Evolutionary conservation across 176 grass and related monocot genomes (phyloP), one percentile per base, ranked within the genome.

Genomic region (Leersia perrieri): DNA sequence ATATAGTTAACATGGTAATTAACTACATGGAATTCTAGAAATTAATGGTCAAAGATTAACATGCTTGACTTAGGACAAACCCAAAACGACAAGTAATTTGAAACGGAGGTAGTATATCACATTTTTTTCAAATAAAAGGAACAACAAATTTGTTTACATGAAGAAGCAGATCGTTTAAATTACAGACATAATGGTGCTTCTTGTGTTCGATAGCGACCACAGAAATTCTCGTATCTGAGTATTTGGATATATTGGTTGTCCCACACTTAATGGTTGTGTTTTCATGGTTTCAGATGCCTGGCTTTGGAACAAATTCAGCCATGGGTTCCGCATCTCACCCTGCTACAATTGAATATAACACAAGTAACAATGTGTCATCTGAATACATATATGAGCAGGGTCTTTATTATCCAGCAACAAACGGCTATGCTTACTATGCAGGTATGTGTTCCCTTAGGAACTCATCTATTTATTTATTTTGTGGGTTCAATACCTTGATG

Each of bases 251-350:
- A 40, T 44, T 32, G 20, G 12, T 44, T 27, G 57, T 45, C 28
- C 57, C 47, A 16, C n/a, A 35, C 76, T 45, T 71, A 75, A 57
- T 67, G 25, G 42, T 9, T 0, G 1, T 66, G 42, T 84, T 80
- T 82, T 39, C 38, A 27, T 86, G 33, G 66, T 86, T 88, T 81
- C 82, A 94, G 92, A 94, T 94, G 71, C 70, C 85, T 86, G 88
- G 78, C 65, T 73, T 77, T 77, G 78, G 78, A 71, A 70, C 72
- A 70, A 72, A 72, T 42, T 61, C 83, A 44, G 36, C 68, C 80
- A 61, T 85, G 45, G 68, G 77, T 23, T 82, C 84, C 47, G 32
- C 83, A 63, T 75, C 88, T 53, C 25, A 80, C 9, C 77, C 82
- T 38, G 73, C 57, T 60, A 74, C 77, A 73, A 57, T 85, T 80